Conservation (phyloP, 306 rosid species). For the Leucaena leucocephala region DNA sequence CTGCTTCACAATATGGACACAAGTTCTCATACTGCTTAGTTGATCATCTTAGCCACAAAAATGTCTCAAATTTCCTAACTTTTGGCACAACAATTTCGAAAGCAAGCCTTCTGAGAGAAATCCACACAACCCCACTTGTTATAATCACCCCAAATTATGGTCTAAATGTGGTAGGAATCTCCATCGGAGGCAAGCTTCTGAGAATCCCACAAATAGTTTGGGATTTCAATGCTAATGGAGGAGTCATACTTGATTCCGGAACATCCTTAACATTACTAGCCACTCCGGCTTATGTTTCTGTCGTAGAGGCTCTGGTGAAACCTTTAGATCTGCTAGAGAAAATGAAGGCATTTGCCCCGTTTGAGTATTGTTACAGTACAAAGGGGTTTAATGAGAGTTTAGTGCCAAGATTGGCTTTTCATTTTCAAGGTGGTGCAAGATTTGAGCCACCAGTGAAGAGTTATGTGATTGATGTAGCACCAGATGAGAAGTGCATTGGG, state of each 20-base stretch:
- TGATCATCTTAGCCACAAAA: constrained; percentile 62
- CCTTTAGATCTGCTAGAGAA: constrained; percentile 2
- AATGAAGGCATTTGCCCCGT: not conserved
- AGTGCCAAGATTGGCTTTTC: constrained; percentile 62
- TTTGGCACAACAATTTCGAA: constrained; percentile 43
- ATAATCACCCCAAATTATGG: constrained; percentile 49
- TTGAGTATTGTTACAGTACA: constrained; percentile 59
- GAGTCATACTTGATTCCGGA: constrained; percentile 74
- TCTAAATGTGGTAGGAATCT: constrained; percentile 49
- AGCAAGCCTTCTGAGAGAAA: not conserved
- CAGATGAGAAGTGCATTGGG: constrained; percentile 56
- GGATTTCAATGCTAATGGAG: constrained; percentile 54
- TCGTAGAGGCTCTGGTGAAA: constrained; percentile 40
- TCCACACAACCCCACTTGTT: constrained; percentile 47
- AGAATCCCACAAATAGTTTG: constrained; percentile 56
- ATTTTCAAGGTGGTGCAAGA: constrained; percentile 57
- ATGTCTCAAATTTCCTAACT: constrained; percentile 52
- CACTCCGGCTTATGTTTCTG: constrained; percentile 45
- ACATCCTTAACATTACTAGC: constrained; percentile 50
- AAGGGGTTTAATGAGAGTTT: constrained; percentile 33
- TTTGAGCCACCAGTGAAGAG: constrained; percentile 75
- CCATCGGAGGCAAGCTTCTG: constrained; percentile 49
- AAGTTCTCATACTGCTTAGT: constrained; percentile 81
- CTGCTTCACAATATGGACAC: constrained; percentile 45
- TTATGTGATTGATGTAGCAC: constrained; percentile 53